Conservation (phyloP, 768 basidiomycete species). For the Sutorius australiensis region DNA sequence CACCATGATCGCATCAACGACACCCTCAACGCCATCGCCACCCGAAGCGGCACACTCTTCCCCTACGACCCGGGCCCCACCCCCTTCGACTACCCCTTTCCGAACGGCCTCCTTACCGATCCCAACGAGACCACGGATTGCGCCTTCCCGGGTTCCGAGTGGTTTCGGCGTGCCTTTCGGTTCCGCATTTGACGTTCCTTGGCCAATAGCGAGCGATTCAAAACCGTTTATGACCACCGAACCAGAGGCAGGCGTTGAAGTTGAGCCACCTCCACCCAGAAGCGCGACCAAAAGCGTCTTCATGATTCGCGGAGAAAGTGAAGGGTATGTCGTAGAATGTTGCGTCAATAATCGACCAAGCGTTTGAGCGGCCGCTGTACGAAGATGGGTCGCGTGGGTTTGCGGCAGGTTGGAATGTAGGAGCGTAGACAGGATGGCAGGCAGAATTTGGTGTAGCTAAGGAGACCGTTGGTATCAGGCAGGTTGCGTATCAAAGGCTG, state of each 20-base stretch:
- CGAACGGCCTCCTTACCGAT: conserved; percentile 83
- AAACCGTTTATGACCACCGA: conserved; percentile 25
- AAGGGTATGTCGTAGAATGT: conserved; percentile 86
- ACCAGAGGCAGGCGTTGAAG: conserved; percentile 6
- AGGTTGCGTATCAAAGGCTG: not conserved
- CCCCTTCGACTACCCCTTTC: conserved; percentile 78
- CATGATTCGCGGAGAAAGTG: conserved; percentile 83
- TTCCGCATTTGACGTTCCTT: conserved; percentile 39
- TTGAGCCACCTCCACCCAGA: conserved; percentile 35
- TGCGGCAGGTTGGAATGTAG: conserved; percentile 82
- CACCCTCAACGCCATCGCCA: conserved; percentile 36
- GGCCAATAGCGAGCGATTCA: conserved; percentile 22
- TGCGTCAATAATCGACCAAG: conserved; percentile 77
- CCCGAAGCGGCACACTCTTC: conserved; percentile 48
- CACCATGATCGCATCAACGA: conserved; percentile 65
- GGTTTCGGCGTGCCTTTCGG: conserved; percentile 44
- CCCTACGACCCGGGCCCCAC: conserved; percentile 72
- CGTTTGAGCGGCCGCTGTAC: conserved; percentile 78
- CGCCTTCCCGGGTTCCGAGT: conserved; percentile 83
- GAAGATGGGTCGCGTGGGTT: conserved; percentile 61
- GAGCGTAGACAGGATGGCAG: conserved; percentile 86
- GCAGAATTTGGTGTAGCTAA: conserved; percentile 93
- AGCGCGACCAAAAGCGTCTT: conserved; percentile 91
- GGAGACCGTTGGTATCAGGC: not conserved
- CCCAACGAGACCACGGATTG: conserved; percentile 80